Evolutionary conservation across 139 green algal species (phyloP), one percentile per base, ranked within the genome.

Genomic region (Haematococcus sp.): DNA sequence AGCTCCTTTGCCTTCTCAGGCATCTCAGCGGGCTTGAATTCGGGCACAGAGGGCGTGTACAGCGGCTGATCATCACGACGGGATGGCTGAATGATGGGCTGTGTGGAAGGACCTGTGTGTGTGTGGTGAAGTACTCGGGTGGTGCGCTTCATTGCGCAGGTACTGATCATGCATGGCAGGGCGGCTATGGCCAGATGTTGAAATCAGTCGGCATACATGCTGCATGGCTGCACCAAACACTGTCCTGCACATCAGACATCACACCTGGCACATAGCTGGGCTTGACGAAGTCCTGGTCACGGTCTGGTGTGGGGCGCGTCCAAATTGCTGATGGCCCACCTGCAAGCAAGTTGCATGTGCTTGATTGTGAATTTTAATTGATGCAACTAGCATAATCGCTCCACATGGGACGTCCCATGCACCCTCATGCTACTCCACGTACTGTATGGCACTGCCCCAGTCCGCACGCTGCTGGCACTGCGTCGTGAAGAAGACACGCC

Each of bases 21-120:
- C 27, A 73, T 68, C 77, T 88, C 83, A 44, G 83, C 74, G 11
- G 83, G 83, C 15, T 43, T 74, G 70, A 85, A 85, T 54, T 88
- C 83, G 25, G 83, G 79, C 0, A 28, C 28, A 1, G 46, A 32
- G 19, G 79, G 76, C 1, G 63, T 73, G 55, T 86, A 84, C 32
- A 85, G 77, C 2, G 80, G 77, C 52, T 67, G 43, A 11, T 81
- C 54, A 35, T 85, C 75, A 1, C 64, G 59, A 1, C 75, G 33
- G 27, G 43, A 75, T 25, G 78, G 72, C 61, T 72, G 46, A 11
- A 83, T 54, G 4, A 63, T 33, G 15, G 78, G 78, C n/a, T 71
- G 60, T 25, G 66, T 72, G 66, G 23, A 61, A 16, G 66, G 66
- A 1, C 44, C n/a, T 30, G 66, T 11, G 11, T 11, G 40, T 49